phyloP scores from a whole-genome alignment of 2,329 filamentous ascomycete genomes.

The Ophiocordyceps sinensis region DNA sequence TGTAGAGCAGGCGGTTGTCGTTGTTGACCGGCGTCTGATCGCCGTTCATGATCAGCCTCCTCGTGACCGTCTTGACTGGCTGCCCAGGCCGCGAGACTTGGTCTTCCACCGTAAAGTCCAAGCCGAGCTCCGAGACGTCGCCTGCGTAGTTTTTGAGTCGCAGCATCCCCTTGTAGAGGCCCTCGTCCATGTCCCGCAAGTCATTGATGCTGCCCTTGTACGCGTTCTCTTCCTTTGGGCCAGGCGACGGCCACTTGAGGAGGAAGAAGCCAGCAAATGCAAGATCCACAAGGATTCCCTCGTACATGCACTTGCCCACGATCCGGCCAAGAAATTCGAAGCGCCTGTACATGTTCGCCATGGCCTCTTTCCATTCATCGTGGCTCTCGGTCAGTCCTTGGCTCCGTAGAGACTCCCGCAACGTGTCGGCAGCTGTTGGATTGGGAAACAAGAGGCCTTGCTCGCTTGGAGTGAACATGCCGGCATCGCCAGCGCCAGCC shows the following conservation, averaged over 20 bases:
- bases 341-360: slow-evolving; percentile 49
- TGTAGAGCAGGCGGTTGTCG: slow-evolving; percentile 85
- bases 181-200: slow-evolving; percentile 78
- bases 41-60: slow-evolving; percentile 63
- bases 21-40: slow-evolving; percentile 72
- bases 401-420: slow-evolving; percentile 41
- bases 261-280: slow-evolving; percentile 92
- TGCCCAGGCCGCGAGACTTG: slow-evolving; percentile 32
- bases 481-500: slow-evolving; percentile 20
- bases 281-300: slow-evolving; percentile 88
- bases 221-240: slow-evolving; percentile 45
- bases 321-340: slow-evolving; percentile 90
- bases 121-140: slow-evolving; percentile 53
- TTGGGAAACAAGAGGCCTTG: slow-evolving; percentile 84
- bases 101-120: slow-evolving; percentile 86
- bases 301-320: slow-evolving; percentile 92
- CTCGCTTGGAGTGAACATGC: slow-evolving; percentile 71
- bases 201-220: slow-evolving; percentile 95
- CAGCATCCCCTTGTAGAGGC: slow-evolving; percentile 73
- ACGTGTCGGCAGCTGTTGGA: slow-evolving; percentile 59
- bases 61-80: slow-evolving; percentile 48
- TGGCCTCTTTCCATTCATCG: slow-evolving; percentile 38
- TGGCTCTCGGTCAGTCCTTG: slow-evolving; percentile 36
- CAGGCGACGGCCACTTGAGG: slow-evolving; percentile 79
- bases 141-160: slow-evolving; percentile 74